Base-by-base conservation (phyloP, 2,329 filamentous ascomycete species). In the Ascochyta clinopodiicola region DNA sequence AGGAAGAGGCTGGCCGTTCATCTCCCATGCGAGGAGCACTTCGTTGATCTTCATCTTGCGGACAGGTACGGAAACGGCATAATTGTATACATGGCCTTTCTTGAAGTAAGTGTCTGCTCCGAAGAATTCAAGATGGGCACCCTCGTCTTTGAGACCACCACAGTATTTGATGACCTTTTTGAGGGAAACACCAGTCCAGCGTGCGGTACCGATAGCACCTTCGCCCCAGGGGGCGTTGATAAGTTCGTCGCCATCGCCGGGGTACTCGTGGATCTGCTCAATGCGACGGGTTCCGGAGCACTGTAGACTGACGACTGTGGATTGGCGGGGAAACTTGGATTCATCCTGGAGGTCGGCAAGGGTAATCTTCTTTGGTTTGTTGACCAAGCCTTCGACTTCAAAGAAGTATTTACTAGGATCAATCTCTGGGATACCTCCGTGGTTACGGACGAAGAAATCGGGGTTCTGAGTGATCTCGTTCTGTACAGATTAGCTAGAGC, bases 91-190 rank as follows among this genome's bases (percentile, higher is more conserved):
- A 39, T 88, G 75, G 15, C 82, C 80, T 44, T 86, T 84, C 71
- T 91, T 91, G 78, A 91, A 88, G 66, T 91, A 91, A 0, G 87
- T 89, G 53, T 91, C 89, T 1, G 86, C 87, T 0, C 88, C 88
- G 53, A 84, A 86, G 44, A 91, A 82, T 61, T 91, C 88, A 12
- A 91, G 71, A 59, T 91, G 86, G 54, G 85, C 82, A 0, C 79
- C 86, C 1, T 78, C 76, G 0, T 79, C 74, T 22, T 76, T 69
- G 2, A 89, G 73, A 0, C 88, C 88, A 2, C 88, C 88, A 56
- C 88, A 91, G 55, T 85, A 76, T 61, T 90, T 89, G 71, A 91
- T 86, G 1, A 91, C 79, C 62, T 87, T 88, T 67, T 90, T 89
- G 13, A 90, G 77, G 25, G 81, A 85, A 7, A 90, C 81, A 2